phyloP scores from a whole-genome alignment of 2,329 filamentous ascomycete species.

The Kalmusia sp. region DNA sequence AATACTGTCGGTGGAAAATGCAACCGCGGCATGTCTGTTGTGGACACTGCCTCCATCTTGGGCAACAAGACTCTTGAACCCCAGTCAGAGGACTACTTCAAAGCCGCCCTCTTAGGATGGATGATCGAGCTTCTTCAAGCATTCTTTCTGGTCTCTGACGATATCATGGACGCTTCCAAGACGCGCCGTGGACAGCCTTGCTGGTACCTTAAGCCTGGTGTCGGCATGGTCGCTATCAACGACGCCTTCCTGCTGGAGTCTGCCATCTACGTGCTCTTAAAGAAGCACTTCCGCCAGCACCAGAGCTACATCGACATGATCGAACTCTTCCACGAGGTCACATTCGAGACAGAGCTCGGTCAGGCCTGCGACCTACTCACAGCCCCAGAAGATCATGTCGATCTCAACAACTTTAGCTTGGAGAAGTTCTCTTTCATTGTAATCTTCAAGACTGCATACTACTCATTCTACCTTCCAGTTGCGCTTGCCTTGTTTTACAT shows the following conservation, averaged over 20 bases:
- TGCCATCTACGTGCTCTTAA: slow-evolving; percentile 87
- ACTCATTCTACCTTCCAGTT: slow-evolving; percentile 98
- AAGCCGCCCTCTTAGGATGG: slow-evolving; percentile 89
- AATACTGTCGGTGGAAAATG: slow-evolving; percentile 96
- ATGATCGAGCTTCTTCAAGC: slow-evolving; percentile 97
- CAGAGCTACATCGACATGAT: slow-evolving; percentile 88
- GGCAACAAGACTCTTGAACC: slow-evolving; percentile 74
- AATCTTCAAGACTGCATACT: slow-evolving; percentile 99
- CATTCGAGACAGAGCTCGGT: slow-evolving; percentile 93
- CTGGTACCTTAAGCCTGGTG: slow-evolving; percentile 90
- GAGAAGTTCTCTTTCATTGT: slow-evolving; percentile 98
- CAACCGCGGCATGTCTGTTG: slow-evolving; percentile 97
- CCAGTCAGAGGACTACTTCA: slow-evolving; percentile 78
- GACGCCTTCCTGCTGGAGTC: slow-evolving; percentile 96
- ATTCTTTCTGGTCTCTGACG: slow-evolving; percentile 97
- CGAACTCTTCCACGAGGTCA: slow-evolving; percentile 95
- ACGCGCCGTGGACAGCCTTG: slow-evolving; percentile 93
- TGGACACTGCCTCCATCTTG: slow-evolving; percentile 86
- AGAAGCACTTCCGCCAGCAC: slow-evolving; percentile 90
- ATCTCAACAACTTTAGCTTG: slow-evolving; percentile 94
- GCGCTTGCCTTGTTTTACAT: slow-evolving; percentile 87
- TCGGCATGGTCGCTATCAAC: slow-evolving; percentile 98
- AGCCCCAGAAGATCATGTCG: slow-evolving; percentile 89
- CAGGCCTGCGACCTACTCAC: slow-evolving; percentile 95
- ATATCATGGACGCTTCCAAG: slow-evolving; percentile 97